Evolutionary conservation across 768 basidiomycete species (phyloP).

Genomic region (Pisolithus tinctorius): DNA sequence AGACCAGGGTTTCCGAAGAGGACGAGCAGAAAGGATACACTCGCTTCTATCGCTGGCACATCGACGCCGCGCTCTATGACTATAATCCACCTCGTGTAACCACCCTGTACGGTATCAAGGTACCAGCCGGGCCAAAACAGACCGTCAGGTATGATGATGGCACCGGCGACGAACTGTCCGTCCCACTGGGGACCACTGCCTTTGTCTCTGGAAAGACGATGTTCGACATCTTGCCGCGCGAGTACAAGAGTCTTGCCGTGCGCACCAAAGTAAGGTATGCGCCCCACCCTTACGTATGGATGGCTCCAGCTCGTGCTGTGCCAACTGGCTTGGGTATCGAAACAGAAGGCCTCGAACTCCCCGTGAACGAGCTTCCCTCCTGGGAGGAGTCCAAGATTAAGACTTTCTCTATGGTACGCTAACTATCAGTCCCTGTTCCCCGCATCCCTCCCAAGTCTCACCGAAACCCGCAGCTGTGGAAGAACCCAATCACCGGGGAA

Average conservation of each 20-base stretch:
- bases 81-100: conserved; percentile 78
- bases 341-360: conserved; percentile 65
- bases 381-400: conserved; percentile 79
- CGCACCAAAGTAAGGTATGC: conserved; percentile 70
- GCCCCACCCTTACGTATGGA: conserved; percentile 89
- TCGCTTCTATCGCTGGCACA: conserved; percentile 91
- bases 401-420: conserved; percentile 54
- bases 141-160: conserved; percentile 77
- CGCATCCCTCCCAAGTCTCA: not conserved
- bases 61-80: conserved; percentile 81
- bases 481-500: conserved; percentile 78
- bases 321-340: conserved; percentile 82
- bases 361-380: conserved; percentile 60
- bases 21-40: conserved; percentile 75
- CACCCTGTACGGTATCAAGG: conserved; percentile 70
- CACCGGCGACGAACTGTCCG: conserved; percentile 73
- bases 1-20: conserved; percentile 61
- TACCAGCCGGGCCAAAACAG: conserved; percentile 64
- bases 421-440: not conserved
- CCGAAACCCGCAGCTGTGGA: conserved; percentile 58
- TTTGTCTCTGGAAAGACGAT: conserved; percentile 78
- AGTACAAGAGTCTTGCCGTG: conserved; percentile 76
- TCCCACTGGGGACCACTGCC: conserved; percentile 83
- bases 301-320: conserved; percentile 67
- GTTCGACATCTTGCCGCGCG: conserved; percentile 69